A percentile compares a stretch with the other conserved stretches of the same genome.
These are phyloP conservation scores for Podaxis carcinomalis DNA, from an alignment of 768 basidiomycete genomes.

Conservation along the genomic window DNA sequence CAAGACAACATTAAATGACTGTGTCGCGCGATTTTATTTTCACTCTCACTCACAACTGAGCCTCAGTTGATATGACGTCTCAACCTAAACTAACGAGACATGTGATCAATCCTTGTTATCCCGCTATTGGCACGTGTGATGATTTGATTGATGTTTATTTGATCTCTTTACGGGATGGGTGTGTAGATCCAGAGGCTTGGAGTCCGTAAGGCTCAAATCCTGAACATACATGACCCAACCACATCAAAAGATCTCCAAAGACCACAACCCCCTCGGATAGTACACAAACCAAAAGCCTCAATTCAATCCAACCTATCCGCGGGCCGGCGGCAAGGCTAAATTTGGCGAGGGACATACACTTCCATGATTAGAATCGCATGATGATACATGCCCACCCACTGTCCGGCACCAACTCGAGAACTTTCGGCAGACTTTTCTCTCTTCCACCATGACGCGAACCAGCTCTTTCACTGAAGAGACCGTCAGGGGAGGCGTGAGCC, in stretches of 20 bases:
- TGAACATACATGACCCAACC: not conserved
- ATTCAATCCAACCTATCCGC: not conserved
- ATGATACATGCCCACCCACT: not conserved
- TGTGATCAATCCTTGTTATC: no score
- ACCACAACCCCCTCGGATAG: not conserved
- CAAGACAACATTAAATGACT: no score
- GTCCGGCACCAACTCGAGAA: not conserved
- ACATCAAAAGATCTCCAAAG: not conserved
- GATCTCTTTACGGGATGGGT: no score
- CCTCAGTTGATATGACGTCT: no score
- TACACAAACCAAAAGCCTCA: not conserved
- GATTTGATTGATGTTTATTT: no score
- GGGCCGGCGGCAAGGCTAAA: not conserved
- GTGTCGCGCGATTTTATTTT: no score
- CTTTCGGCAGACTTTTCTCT: not conserved
- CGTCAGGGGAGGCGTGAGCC: not conserved
- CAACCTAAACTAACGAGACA: no score
- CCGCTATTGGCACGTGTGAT: no score
- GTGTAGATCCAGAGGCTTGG: no score
- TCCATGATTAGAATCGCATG: not conserved
- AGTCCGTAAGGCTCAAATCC: not conserved
- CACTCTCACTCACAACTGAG: no score
- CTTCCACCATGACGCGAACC: conserved; percentile 7
- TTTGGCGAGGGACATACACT: not conserved
- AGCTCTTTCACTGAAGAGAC: conserved; percentile 11